Base-by-base conservation (phyloP, 345 rosid genomes). In the Hibiscus mutabilis region DNA sequence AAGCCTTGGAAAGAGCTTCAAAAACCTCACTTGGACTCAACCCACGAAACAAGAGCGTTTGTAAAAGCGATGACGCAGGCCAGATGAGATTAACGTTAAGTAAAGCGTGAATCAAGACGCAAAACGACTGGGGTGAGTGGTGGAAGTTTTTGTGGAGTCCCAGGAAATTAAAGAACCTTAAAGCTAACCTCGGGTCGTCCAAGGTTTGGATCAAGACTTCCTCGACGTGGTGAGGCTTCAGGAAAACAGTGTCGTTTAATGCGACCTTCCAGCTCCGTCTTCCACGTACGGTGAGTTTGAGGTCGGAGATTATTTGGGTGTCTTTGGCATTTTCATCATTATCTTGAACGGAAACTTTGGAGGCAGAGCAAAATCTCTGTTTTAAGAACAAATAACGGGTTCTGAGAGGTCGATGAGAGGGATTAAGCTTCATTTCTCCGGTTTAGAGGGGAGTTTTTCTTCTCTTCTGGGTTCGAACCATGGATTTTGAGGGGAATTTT, bases 21-120 rank as follows among this genome's bases (percentile, higher is more conserved):
- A 95, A 90, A 64, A 79, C 88, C 70, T 84, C 84, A 73, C 79
- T 76, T 58, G 99, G 89, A 62, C 75, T 81, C 77, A 83, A 69
- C 67, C 79, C 77, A 60, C 90, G 96, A 75, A 86, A 80, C 15
- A 94, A 69, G 79, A 90, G 80, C 53, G 97, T 92, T 53, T 92
- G 94, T 69, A 92, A 68, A 6, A 92, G 84, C 46, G 99, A 95
- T 11, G 94, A 89, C 2, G 99, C 99, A 31, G 99, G 97, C 97
- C 99, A 95, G 53, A 78, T 86, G 68, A 83, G 80, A 66, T 79
- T 77, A 61, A 69, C 75, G 66, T 80, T 79, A 27, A 82, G 91
- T 61, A 95, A 74, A 47, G 91, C 83, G 24, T 90, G 97, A 47
- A 95, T 80, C 71, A 95, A 79, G 19, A 90, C 83, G 72, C 97